Percentiles rank a stretch among this genome's conserved stretches.
Evolutionary conservation across 805 yeast genomes (phyloP).

Genomic region (Pichia heedii): DNA sequence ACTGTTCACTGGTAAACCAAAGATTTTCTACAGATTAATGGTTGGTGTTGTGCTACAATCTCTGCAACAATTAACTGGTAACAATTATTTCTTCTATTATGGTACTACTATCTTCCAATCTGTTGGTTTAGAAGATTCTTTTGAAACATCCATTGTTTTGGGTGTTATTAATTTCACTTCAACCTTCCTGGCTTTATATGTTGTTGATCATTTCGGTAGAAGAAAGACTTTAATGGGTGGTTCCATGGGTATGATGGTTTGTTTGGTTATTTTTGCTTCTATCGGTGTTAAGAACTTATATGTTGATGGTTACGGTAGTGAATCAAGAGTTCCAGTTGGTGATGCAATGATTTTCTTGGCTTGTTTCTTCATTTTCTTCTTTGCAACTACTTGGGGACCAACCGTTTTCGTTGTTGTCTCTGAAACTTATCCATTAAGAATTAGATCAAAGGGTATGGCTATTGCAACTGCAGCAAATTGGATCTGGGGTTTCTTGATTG

Average conservation of each 20-base stretch:
- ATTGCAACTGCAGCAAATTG: slow-evolving; percentile 59
- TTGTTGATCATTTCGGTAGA: slow-evolving; percentile 49
- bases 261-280: slow-evolving; percentile 52
- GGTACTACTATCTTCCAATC: slow-evolving; percentile 55
- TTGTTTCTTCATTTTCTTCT: slow-evolving; percentile 54
- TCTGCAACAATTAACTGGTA: slow-evolving; percentile 55
- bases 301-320: slow-evolving; percentile 31
- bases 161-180: slow-evolving; percentile 50
- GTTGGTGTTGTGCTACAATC: slow-evolving; percentile 54
- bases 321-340: slow-evolving; percentile 45
- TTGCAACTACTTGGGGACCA: slow-evolving; percentile 75
- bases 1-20: slow-evolving; percentile 55
- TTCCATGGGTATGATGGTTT: slow-evolving; percentile 42
- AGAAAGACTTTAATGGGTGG: slow-evolving; percentile 41
- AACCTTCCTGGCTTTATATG: slow-evolving; percentile 42
- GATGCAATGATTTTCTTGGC: slow-evolving; percentile 55
- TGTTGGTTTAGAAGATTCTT: slow-evolving; percentile 49
- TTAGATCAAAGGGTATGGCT: slow-evolving; percentile 55
- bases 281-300: slow-evolving; percentile 46
- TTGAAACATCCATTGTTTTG: slow-evolving; percentile 48
- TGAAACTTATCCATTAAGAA: slow-evolving; percentile 60
- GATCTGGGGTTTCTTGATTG: slow-evolving; percentile 49
- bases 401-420: slow-evolving; percentile 57
- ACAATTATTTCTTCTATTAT: slow-evolving; percentile 58
- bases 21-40: slow-evolving; percentile 44